These are phyloP conservation scores for Backusella morwellensis DNA, from an alignment of 192 early-diverging fungal species.

Conservation along the genomic window DNA sequence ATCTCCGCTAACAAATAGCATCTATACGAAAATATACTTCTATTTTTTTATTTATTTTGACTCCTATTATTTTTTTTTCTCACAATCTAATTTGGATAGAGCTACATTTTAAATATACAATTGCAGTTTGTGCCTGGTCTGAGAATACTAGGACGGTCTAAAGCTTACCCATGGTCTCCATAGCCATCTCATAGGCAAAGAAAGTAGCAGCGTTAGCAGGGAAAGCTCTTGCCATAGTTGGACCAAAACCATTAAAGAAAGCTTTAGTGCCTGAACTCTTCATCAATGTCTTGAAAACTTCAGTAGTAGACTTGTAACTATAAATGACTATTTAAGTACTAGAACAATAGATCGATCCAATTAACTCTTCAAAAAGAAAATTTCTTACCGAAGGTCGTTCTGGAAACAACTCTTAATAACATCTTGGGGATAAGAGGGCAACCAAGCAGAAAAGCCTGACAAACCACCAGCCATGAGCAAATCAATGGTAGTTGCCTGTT, in stretches of 20 bases:
- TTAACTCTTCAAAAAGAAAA: slow-evolving; percentile 11
- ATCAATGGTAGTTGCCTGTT: slow-evolving; percentile 69
- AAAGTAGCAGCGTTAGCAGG: slow-evolving; percentile 86
- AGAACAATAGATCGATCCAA: neutral
- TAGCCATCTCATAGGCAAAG: slow-evolving; percentile 65
- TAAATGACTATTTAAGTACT: neutral
- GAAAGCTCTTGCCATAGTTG: slow-evolving; percentile 80
- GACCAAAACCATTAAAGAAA: slow-evolving; percentile 82
- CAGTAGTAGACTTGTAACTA: slow-evolving; percentile 22
- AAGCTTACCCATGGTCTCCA: slow-evolving; percentile 39
- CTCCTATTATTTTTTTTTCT: neutral
- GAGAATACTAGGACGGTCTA: neutral
- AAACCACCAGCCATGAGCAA: slow-evolving; percentile 91
- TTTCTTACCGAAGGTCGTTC: slow-evolving; percentile 47
- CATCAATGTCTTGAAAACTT: slow-evolving; percentile 44
- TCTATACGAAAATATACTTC: neutral
- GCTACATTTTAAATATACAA: neutral
- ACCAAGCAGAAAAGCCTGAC: slow-evolving; percentile 95
- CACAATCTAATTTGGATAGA: neutral
- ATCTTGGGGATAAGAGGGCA: slow-evolving; percentile 74
- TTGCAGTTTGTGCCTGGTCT: neutral
- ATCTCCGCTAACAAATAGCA: neutral
- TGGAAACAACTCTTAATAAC: slow-evolving; percentile 83
- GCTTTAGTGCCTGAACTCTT: slow-evolving; percentile 55
- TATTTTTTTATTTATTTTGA: neutral